These are phyloP conservation scores for Yamadazyma aaseri DNA, from an alignment of 1,139 yeast species.

Conservation along the genomic window DNA sequence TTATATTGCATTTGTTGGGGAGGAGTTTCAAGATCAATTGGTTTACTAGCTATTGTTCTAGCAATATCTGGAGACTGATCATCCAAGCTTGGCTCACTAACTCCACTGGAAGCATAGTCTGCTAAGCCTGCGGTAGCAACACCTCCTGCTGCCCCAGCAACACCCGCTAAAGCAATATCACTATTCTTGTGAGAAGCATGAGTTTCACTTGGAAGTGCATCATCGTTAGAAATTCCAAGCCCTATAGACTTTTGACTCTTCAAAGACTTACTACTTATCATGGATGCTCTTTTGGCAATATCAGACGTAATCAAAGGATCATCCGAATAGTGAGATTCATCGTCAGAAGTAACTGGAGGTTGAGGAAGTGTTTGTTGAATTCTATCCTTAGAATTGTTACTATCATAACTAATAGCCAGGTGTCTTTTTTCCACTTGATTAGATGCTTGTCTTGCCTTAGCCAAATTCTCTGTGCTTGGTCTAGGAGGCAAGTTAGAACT, in stretches of 20 bases:
- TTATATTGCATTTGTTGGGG: background rate
- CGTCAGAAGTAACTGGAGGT: constrained; percentile 14
- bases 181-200: background rate
- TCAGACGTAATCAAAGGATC: constrained; percentile 5
- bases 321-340: constrained; percentile 14
- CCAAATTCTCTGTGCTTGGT: constrained; percentile 32
- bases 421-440: constrained; percentile 14
- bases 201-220: background rate
- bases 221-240: constrained; percentile 2
- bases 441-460: constrained; percentile 34
- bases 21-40: constrained; percentile 2
- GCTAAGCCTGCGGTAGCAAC: constrained; percentile 2
- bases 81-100: background rate
- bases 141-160: background rate
- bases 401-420: constrained; percentile 2
- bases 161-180: constrained; percentile 1
- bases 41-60: background rate
- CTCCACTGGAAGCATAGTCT: background rate
- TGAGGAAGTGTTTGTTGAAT: constrained; percentile 15
- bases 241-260: constrained; percentile 4
- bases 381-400: constrained; percentile 7
- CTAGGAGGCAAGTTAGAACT: constrained; percentile 32
- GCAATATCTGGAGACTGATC: constrained; percentile 1
- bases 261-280: constrained; percentile 3
- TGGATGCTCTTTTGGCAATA: constrained; percentile 3